Evolutionary conservation across 345 rosid species (phyloP).

Genomic region (Isatis tinctoria): DNA sequence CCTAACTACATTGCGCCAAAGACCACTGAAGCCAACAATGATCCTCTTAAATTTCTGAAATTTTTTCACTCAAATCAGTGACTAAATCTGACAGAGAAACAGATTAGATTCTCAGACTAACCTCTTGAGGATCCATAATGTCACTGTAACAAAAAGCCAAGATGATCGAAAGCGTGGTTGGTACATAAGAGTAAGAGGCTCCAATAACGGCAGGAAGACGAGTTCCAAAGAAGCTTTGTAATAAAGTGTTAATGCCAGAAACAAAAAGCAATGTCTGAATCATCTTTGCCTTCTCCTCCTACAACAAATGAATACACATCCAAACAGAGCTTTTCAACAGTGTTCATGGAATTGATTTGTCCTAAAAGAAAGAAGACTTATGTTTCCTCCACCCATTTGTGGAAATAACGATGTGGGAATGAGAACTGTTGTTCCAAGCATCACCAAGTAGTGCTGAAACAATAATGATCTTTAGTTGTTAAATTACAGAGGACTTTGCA

Average conservation of each 20-base stretch:
- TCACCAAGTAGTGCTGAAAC: slow-evolving; percentile 93
- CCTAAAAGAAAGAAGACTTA: slow-evolving; percentile 31
- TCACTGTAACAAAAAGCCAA: slow-evolving; percentile 79
- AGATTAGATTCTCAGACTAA: slow-evolving; percentile 6
- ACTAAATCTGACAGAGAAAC: background rate
- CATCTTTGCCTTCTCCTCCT: slow-evolving; percentile 97
- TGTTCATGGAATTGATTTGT: background rate
- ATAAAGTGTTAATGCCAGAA: too few relatives aligned
- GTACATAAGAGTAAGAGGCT: slow-evolving; percentile 76
- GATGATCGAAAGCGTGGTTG: slow-evolving; percentile 77
- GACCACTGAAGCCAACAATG: slow-evolving; percentile 93
- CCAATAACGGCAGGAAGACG: slow-evolving; percentile 93
- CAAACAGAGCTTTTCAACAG: background rate
- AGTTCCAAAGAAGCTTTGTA: slow-evolving; percentile 82
- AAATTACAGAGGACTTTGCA: background rate
- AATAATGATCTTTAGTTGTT: background rate
- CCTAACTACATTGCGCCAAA: slow-evolving; percentile 98
- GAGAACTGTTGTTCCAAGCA: slow-evolving; percentile 94
- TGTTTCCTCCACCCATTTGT: slow-evolving; percentile 97
- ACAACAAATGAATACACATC: slow-evolving; percentile 5
- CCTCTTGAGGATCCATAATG: slow-evolving; percentile 86
- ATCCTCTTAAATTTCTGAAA: slow-evolving; percentile 81
- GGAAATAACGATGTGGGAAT: slow-evolving; percentile 79
- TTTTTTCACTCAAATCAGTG: background rate
- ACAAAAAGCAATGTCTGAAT: slow-evolving; percentile 88